A percentile compares a stretch with the other conserved stretches of the same genome.
phyloP scores from a whole-genome alignment of 768 basidiomycete species.

The Cystofilobasidium macerans region DNA sequence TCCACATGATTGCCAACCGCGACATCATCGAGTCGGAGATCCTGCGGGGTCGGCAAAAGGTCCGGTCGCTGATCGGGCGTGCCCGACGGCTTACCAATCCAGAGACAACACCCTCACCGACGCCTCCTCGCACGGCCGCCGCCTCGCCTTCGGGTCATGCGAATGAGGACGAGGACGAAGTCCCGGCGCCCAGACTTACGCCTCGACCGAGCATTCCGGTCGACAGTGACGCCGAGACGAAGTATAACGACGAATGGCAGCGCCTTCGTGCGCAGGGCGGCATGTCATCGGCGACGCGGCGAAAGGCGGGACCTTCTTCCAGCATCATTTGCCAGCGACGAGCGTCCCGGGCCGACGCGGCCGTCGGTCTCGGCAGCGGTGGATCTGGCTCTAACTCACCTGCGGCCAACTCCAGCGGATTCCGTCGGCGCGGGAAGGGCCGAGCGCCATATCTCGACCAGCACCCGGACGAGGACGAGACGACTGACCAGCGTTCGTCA shows the following conservation, averaged over 20 bases:
- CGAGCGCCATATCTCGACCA: neutral
- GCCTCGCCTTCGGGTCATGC: neutral
- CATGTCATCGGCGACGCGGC: no score
- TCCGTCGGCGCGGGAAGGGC: neutral
- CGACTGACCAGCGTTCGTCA: neutral
- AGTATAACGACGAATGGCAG: slow-evolving; percentile 7
- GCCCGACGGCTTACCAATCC: neutral
- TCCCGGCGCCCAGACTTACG: neutral
- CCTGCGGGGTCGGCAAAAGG: slow-evolving; percentile 22
- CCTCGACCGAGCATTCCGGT: slow-evolving; percentile 12
- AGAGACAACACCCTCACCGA: neutral
- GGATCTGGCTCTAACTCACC: neutral
- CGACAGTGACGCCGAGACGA: slow-evolving; percentile 15
- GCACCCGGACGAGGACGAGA: neutral
- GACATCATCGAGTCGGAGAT: slow-evolving; percentile 21
- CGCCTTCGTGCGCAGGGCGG: neutral
- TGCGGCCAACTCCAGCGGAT: neutral
- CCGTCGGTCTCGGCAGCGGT: neutral
- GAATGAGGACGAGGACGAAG: neutral
- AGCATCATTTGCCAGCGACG: no score
- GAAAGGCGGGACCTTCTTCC: no score
- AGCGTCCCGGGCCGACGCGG: neutral
- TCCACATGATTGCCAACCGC: slow-evolving; percentile 27
- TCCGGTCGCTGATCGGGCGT: slow-evolving; percentile 5
- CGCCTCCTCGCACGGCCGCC: neutral